Conservation (phyloP, 257 asterid genomes). For the Catharanthus roseus region DNA sequence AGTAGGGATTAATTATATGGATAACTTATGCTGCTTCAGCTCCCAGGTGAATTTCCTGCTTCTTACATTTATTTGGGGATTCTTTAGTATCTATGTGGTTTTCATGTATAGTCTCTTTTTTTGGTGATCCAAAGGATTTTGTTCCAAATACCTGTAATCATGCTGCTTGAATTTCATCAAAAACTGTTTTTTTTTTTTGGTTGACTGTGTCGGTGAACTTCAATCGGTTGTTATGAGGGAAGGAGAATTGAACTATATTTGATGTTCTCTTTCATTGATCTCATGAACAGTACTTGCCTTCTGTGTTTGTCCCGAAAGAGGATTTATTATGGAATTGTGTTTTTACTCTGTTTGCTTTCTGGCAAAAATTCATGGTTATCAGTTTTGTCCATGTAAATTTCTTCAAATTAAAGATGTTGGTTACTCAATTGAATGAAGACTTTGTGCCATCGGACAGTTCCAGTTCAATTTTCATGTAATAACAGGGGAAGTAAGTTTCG, state of each 20-base stretch:
- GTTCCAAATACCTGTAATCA: not conserved
- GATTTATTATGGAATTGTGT: not conserved
- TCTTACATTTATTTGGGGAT: slow-evolving; percentile 3
- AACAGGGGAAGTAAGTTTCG: not conserved
- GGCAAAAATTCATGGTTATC: not conserved
- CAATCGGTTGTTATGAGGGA: not conserved
- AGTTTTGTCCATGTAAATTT: not conserved
- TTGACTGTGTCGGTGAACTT: slow-evolving; percentile 2
- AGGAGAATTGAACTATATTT: not conserved
- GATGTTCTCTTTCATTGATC: not conserved
- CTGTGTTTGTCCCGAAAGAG: not conserved
- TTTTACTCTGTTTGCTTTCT: not conserved
- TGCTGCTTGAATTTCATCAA: not conserved
- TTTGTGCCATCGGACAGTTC: not conserved
- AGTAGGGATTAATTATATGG: slow-evolving; percentile 44
- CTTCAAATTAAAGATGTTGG: not conserved
- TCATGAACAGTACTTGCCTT: not conserved
- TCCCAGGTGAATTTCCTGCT: slow-evolving; percentile 46
- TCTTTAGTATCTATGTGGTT: slow-evolving; percentile 12
- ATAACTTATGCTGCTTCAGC: slow-evolving; percentile 64
- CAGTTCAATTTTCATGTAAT: not conserved
- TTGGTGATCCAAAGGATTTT: slow-evolving; percentile 7
- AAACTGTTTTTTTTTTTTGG: not conserved
- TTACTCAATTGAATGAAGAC: not conserved
- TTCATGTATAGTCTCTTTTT: not conserved